Conservation (phyloP, 768 basidiomycete genomes). For the Tylopilus cervinicoccineus region DNA sequence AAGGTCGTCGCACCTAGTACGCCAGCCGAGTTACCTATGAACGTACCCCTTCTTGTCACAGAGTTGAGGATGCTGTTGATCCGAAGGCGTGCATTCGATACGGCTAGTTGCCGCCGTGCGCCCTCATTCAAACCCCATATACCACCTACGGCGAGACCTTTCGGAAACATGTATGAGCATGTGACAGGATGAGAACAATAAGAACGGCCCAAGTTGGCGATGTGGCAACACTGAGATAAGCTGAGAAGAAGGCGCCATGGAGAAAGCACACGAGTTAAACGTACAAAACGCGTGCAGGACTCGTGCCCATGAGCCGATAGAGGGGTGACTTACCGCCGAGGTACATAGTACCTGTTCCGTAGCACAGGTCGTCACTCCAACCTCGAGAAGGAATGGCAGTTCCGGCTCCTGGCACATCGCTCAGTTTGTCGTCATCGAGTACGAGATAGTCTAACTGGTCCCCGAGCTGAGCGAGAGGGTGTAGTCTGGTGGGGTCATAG, state of each 20-base stretch:
- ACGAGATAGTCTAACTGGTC: slow-evolving; percentile 94
- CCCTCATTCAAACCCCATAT: slow-evolving; percentile 96
- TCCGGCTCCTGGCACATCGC: slow-evolving; percentile 80
- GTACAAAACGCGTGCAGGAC: slow-evolving; percentile 44
- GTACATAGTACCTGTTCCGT: slow-evolving; percentile 99
- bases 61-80: slow-evolving; percentile 97
- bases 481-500: slow-evolving; percentile 89
- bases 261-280: slow-evolving; percentile 47
- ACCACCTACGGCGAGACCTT: slow-evolving; percentile 94
- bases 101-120: slow-evolving; percentile 78
- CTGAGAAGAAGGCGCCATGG: slow-evolving; percentile 51
- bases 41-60: slow-evolving; percentile 93
- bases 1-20: slow-evolving; percentile 76
- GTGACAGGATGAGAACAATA: slow-evolving; percentile 81
- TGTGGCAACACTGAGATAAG: slow-evolving; percentile 59
- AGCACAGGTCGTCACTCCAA: slow-evolving; percentile 99
- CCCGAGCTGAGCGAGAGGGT: slow-evolving; percentile 89
- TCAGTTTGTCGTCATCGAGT: slow-evolving; percentile 95
- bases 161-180: slow-evolving; percentile 59
- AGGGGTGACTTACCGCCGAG: slow-evolving; percentile 77
- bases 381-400: slow-evolving; percentile 94
- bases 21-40: slow-evolving; percentile 97
- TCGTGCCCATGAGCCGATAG: slow-evolving; percentile 49
- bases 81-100: slow-evolving; percentile 81
- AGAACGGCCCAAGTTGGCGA: slow-evolving; percentile 57